Percentiles rank a stretch among this genome's conserved stretches.
phyloP scores from a whole-genome alignment of 2,329 filamentous ascomycete species.

The Cladophialophora exuberans region DNA sequence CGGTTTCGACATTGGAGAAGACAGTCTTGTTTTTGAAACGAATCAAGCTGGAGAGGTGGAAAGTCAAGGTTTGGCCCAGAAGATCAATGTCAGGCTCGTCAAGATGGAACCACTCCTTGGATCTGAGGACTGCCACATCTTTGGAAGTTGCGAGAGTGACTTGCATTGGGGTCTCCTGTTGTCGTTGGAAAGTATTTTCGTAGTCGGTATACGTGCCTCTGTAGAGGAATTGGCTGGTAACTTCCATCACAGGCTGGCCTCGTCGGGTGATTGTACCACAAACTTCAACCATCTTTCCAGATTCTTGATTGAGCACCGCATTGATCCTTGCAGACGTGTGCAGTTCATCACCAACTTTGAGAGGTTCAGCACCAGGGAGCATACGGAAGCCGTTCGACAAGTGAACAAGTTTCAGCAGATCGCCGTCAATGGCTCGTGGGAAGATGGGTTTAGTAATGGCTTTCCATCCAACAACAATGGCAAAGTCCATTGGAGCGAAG shows the following conservation, averaged over 20 bases:
- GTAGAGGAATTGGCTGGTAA: constrained; percentile 97
- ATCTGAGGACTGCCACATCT: constrained; percentile 90
- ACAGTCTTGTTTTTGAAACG: constrained; percentile 94
- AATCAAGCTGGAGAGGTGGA: constrained; percentile 90
- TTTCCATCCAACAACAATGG: constrained; percentile 98
- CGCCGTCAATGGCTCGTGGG: constrained; percentile 92
- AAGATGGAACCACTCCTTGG: constrained; percentile 96
- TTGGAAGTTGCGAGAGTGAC: constrained; percentile 83
- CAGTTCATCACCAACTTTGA: constrained; percentile 93
- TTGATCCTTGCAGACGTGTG: constrained; percentile 95
- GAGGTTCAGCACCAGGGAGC: constrained; percentile 89
- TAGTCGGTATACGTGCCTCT: constrained; percentile 89
- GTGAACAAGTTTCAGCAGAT: constrained; percentile 93
- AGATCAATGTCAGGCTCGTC: constrained; percentile 84
- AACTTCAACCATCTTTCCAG: constrained; percentile 99
- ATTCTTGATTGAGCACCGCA: constrained; percentile 95
- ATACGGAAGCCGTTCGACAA: constrained; percentile 98
- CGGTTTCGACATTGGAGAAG: constrained; percentile 88
- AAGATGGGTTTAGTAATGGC: constrained; percentile 99
- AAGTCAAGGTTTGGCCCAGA: constrained; percentile 88
- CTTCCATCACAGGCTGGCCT: constrained; percentile 89
- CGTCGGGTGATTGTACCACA: constrained; percentile 91
- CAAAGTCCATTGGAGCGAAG: constrained; percentile 97
- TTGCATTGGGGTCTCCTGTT: constrained; percentile 93
- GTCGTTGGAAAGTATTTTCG: constrained; percentile 98